A percentile compares a stretch with the other conserved stretches of the same genome.
Evolutionary conservation across 192 early-diverging fungal genomes (phyloP).

Genomic region (Entomortierella chlamydospora): DNA sequence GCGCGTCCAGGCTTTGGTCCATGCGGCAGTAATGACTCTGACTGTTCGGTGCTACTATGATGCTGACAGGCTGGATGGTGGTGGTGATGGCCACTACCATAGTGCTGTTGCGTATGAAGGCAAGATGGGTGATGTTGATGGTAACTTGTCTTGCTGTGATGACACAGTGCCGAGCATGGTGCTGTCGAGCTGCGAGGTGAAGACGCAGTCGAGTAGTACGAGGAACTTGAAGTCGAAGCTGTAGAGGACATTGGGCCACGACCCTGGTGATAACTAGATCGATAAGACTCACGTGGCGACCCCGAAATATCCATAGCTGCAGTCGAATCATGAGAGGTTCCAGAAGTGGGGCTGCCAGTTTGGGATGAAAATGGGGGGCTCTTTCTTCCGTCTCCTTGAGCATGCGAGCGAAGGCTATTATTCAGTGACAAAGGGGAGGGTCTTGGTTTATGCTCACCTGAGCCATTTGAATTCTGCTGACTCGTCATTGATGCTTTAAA

Average conservation of each 20-base stretch:
- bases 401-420: slow-evolving; percentile 2
- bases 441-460: slow-evolving; percentile 9
- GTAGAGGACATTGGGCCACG: slow-evolving; percentile 23
- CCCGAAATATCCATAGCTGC: slow-evolving; percentile 21
- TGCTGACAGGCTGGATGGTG: slow-evolving; percentile 35
- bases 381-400: not conserved
- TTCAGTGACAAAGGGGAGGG: slow-evolving; percentile 37
- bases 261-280: not conserved
- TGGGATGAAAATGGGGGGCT: slow-evolving; percentile 9
- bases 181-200: slow-evolving; percentile 10
- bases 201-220: slow-evolving; percentile 27
- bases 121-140: slow-evolving; percentile 20
- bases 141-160: slow-evolving; percentile 2
- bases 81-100: slow-evolving; percentile 9
- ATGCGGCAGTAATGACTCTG: not conserved
- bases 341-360: slow-evolving; percentile 29
- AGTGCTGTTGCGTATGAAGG: slow-evolving; percentile 2
- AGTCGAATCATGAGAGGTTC: slow-evolving; percentile 12
- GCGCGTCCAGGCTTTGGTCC: slow-evolving; percentile 27
- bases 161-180: slow-evolving; percentile 38
- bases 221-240: slow-evolving; percentile 17
- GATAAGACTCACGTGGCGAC: slow-evolving; percentile 10
- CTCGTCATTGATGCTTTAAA: slow-evolving; percentile 29
- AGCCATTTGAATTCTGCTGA: not conserved
- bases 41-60: not conserved